phyloP scores from a whole-genome alignment of 2,329 filamentous ascomycete species.

The Verticillium albo-atrum region DNA sequence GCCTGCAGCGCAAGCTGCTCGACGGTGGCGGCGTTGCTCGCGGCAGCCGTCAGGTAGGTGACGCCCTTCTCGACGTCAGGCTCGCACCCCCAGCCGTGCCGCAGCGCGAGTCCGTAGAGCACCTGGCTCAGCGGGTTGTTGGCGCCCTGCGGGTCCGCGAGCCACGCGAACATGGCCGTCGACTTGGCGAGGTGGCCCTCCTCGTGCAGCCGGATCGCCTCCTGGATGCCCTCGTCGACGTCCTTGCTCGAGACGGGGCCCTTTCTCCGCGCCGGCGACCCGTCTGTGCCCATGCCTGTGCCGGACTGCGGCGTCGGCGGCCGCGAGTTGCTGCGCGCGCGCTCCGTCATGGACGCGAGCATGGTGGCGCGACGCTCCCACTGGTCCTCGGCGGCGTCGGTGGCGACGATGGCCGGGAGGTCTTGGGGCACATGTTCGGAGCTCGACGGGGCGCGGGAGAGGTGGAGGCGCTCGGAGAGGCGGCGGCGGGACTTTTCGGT shows the following conservation, averaged over 20 bases:
- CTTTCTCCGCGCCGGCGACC: not conserved
- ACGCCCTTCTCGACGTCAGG: conserved; percentile 71
- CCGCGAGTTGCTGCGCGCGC: conserved; percentile 36
- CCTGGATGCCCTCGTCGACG: conserved; percentile 74
- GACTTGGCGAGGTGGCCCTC: conserved; percentile 71
- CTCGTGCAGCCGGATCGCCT: conserved; percentile 94
- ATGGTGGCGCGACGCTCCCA: conserved; percentile 96
- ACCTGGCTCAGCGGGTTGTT: conserved; percentile 96
- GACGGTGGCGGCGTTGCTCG: conserved; percentile 82
- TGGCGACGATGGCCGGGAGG: conserved; percentile 67
- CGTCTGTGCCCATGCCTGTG: conserved; percentile 1
- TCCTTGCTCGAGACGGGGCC: conserved; percentile 41
- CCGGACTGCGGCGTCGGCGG: conserved; percentile 23
- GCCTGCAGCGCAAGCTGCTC: conserved; percentile 81
- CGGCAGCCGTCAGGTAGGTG: conserved; percentile 80
- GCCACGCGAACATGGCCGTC: conserved; percentile 76
- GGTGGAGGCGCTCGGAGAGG: conserved; percentile 67
- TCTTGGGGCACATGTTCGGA: conserved; percentile 75
- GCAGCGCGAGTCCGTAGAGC: conserved; percentile 84
- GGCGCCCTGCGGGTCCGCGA: conserved; percentile 78
- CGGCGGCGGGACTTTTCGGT: conserved; percentile 33
- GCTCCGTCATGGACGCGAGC: conserved; percentile 62
- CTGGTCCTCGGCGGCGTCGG: conserved; percentile 58
- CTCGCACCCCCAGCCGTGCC: conserved; percentile 90
- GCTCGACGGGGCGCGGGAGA: conserved; percentile 52